A percentile compares a stretch with the other conserved stretches of the same genome.
These are phyloP conservation scores for Apiospora phragmitis DNA, from an alignment of 2,329 filamentous ascomycete species.

Conservation along the genomic window DNA sequence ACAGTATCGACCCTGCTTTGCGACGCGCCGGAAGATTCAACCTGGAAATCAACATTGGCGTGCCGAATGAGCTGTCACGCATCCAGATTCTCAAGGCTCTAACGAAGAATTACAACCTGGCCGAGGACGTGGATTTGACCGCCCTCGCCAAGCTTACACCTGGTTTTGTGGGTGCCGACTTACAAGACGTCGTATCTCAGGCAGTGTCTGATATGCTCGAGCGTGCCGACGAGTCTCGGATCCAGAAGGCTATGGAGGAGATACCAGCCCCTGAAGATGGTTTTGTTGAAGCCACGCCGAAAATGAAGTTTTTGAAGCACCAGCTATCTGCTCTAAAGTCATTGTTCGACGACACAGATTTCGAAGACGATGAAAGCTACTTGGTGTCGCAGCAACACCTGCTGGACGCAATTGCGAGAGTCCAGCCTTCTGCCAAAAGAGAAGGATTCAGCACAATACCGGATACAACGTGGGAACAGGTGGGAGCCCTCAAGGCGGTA, in stretches of 20 bases:
- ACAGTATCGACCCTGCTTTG: constrained; percentile 79
- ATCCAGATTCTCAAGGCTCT: constrained; percentile 76
- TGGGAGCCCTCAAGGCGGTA: constrained; percentile 80
- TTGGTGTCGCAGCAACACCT: constrained; percentile 62
- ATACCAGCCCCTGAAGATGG: neutral
- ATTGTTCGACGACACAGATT: constrained; percentile 14
- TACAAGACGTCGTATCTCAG: constrained; percentile 62
- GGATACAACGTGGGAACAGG: constrained; percentile 88
- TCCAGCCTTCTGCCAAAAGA: constrained; percentile 80
- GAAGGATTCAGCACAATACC: constrained; percentile 96
- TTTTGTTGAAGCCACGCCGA: neutral
- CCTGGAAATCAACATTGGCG: constrained; percentile 81
- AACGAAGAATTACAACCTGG: constrained; percentile 64
- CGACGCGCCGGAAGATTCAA: constrained; percentile 76
- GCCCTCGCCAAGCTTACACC: constrained; percentile 81
- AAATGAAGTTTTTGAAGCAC: constrained; percentile 25
- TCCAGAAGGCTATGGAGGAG: neutral
- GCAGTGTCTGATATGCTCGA: constrained; percentile 42
- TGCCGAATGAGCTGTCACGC: constrained; percentile 77
- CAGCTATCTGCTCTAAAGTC: constrained; percentile 14
- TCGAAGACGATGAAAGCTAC: constrained; percentile 26
- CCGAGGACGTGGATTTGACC: constrained; percentile 71
- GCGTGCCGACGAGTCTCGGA: constrained; percentile 26
- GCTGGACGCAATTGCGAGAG: constrained; percentile 68
- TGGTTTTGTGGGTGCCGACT: constrained; percentile 89